Percentiles rank a stretch among this genome's conserved stretches.
Conservation (phyloP, 2,329 filamentous ascomycete genomes). For the Pseudodiploospora longispora region DNA sequence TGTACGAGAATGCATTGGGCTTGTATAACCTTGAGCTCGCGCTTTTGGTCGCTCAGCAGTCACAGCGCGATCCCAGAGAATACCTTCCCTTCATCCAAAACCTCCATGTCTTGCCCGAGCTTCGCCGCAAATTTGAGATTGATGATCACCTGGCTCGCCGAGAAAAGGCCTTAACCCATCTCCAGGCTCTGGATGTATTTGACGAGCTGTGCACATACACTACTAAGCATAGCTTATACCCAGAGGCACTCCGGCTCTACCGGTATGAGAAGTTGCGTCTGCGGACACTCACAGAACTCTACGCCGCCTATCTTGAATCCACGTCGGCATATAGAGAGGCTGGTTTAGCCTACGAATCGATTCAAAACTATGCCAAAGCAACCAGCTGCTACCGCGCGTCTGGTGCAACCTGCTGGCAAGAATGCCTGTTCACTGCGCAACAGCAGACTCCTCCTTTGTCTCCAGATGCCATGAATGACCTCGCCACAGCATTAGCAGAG, state of each 20-base stretch:
- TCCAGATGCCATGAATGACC: conserved; percentile 49
- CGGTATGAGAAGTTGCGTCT: conserved; percentile 68
- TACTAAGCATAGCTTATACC: conserved; percentile 72
- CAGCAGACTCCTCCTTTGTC: conserved; percentile 55
- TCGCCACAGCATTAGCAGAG: conserved; percentile 70
- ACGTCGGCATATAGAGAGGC: conserved; percentile 77
- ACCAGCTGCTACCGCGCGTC: conserved; percentile 78
- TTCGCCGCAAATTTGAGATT: conserved; percentile 72
- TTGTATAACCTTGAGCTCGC: conserved; percentile 88
- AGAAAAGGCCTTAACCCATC: conserved; percentile 67
- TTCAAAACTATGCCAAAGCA: conserved; percentile 64
- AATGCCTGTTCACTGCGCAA: conserved; percentile 74
- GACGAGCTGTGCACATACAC: conserved; percentile 73
- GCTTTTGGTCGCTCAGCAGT: conserved; percentile 86
- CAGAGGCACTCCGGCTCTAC: conserved; percentile 68
- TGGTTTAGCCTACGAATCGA: conserved; percentile 82
- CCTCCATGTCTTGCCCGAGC: conserved; percentile 63
- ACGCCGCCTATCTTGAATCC: conserved; percentile 68
- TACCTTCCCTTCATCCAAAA: conserved; percentile 92
- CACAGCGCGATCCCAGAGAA: conserved; percentile 89
- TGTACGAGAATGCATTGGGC: conserved; percentile 85
- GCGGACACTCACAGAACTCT: conserved; percentile 62
- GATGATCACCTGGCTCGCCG: conserved; percentile 78
- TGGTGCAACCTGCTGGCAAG: conserved; percentile 72
- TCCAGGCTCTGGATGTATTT: conserved; percentile 66